A percentile compares a stretch with the other conserved stretches of the same genome.
These are phyloP conservation scores for Furcasterigmium furcatum DNA, from an alignment of 2,329 filamentous ascomycete species.

Conservation along the genomic window DNA sequence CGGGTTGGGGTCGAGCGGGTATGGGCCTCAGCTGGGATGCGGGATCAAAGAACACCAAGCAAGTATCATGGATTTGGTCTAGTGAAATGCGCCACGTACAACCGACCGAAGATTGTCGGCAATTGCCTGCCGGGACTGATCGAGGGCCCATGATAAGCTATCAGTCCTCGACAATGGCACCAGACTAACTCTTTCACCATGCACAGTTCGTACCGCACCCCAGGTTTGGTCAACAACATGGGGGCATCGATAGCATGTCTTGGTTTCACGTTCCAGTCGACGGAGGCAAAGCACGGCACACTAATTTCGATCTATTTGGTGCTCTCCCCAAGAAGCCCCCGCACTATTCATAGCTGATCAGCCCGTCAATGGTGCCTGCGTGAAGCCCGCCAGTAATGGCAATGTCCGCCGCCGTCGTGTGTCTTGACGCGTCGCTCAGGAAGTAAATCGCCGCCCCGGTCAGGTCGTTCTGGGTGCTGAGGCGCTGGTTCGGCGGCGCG, in stretches of 20 bases:
- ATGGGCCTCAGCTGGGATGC: background rate
- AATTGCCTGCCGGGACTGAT: too few relatives aligned
- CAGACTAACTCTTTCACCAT: too few relatives aligned
- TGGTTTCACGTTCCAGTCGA: too few relatives aligned
- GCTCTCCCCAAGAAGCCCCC: background rate
- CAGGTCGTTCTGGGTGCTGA: conserved; percentile 43
- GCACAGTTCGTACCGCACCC: too few relatives aligned
- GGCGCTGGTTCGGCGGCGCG: conserved; percentile 31
- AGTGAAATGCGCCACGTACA: background rate
- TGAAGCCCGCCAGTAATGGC: conserved; percentile 42
- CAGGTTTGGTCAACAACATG: too few relatives aligned
- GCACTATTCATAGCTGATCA: background rate
- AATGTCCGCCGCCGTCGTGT: conserved; percentile 48
- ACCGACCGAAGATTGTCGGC: too few relatives aligned
- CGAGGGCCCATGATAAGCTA: too few relatives aligned
- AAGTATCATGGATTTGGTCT: too few relatives aligned
- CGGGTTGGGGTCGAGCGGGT: background rate
- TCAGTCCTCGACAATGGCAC: too few relatives aligned
- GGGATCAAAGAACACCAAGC: too few relatives aligned
- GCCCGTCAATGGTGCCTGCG: conserved; percentile 22
- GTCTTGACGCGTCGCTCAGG: conserved; percentile 46
- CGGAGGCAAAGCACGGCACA: too few relatives aligned
- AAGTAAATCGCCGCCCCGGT: conserved; percentile 56
- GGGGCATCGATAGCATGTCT: too few relatives aligned
- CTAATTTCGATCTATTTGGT: background rate